Evolutionary conservation across 106 monocot genomes (phyloP).

Genomic region (Dioscorea zingiberensis): DNA sequence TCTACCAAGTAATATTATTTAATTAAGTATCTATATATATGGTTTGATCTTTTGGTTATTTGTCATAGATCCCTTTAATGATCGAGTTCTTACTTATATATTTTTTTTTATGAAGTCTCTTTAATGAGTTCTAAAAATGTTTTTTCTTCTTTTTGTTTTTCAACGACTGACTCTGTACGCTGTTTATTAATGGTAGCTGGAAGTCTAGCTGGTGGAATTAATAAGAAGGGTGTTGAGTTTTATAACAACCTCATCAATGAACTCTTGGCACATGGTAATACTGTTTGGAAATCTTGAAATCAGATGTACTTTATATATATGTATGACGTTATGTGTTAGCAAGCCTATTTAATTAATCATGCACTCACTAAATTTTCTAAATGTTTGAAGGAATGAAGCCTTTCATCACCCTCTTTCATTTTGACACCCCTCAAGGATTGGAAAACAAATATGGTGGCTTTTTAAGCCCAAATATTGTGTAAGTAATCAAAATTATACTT

Average conservation of each 20-base stretch:
- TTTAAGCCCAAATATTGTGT: constrained; percentile 30
- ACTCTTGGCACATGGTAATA: constrained; percentile 15
- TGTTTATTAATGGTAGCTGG: constrained; percentile 8
- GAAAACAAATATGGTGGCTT: constrained; percentile 44
- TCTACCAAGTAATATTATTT: constrained; percentile 33
- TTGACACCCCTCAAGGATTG: constrained; percentile 38
- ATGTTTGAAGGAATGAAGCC: constrained; percentile 28
- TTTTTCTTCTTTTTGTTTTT: background rate
- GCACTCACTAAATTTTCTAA: no score
- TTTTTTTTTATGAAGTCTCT: no score
- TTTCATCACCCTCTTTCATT: constrained; percentile 46
- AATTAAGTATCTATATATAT: no score
- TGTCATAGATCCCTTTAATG: no score
- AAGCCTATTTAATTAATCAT: no score
- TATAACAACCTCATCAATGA: constrained; percentile 25
- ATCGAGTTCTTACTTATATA: no score
- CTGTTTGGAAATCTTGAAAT: background rate
- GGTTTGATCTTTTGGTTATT: no score
- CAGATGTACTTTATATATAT: background rate
- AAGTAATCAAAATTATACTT: background rate
- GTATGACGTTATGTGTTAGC: background rate
- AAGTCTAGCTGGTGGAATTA: constrained; percentile 26
- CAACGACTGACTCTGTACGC: background rate
- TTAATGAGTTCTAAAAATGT: background rate
- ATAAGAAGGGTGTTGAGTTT: constrained; percentile 12